phyloP scores from a whole-genome alignment of 148 eudicot species.

The Silene uniflora region DNA sequence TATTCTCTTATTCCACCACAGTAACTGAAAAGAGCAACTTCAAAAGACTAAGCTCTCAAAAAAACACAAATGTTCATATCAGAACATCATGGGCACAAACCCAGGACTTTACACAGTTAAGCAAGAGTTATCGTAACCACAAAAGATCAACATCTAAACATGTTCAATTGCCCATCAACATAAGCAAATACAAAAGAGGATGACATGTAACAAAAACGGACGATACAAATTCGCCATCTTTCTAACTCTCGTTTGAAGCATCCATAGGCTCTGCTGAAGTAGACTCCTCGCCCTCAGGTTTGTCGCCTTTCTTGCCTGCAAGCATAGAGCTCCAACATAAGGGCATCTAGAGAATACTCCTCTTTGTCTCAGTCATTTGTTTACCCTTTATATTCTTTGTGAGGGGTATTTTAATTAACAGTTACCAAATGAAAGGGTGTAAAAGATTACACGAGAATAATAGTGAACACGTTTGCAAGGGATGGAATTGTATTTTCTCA shows the following conservation, averaged over 20 bases:
- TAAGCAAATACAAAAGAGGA: neutral
- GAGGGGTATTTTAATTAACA: too few relatives aligned
- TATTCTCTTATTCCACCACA: neutral
- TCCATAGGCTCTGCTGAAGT: neutral
- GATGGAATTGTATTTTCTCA: neutral
- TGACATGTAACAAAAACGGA: neutral
- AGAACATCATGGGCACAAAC: conserved; percentile 8
- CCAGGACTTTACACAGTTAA: neutral
- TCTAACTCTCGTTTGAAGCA: conserved; percentile 4
- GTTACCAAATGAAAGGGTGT: too few relatives aligned
- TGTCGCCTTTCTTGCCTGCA: conserved; percentile 1
- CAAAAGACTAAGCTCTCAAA: neutral
- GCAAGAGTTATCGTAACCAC: neutral
- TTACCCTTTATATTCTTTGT: too few relatives aligned
- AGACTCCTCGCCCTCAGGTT: neutral
- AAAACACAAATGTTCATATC: neutral
- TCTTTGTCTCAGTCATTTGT: too few relatives aligned
- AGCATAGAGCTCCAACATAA: neutral
- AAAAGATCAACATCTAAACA: neutral
- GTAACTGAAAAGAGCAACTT: neutral
- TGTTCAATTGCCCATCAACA: neutral
- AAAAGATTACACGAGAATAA: neutral
- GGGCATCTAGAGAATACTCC: neutral
- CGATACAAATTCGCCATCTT: neutral
- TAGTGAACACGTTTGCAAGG: neutral